A percentile compares a stretch with the other conserved stretches of the same genome.
phyloP scores from a whole-genome alignment of 192 early-diverging fungal species.

The Coemansia sp. region DNA sequence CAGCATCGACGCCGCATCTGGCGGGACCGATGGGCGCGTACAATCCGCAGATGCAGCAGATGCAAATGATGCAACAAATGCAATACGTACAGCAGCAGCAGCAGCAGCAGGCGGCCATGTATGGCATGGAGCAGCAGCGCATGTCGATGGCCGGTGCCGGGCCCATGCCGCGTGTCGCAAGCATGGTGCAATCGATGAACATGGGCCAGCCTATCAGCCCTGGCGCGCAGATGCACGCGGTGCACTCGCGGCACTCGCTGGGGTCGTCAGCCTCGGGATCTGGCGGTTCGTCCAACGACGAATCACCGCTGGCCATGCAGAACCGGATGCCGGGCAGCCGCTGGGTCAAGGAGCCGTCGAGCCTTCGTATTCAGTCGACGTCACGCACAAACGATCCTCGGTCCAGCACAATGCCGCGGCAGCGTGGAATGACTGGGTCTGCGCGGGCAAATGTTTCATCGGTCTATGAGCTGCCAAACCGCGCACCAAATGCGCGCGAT shows the following conservation, averaged over 20 bases:
- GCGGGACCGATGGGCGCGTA: slow-evolving; percentile 27
- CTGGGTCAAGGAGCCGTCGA: slow-evolving; percentile 54
- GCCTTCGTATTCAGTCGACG: slow-evolving; percentile 33
- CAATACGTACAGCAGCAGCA: slow-evolving; percentile 36
- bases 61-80: slow-evolving; percentile 31
- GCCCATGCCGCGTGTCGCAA: slow-evolving; percentile 10
- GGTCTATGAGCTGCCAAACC: slow-evolving; percentile 50
- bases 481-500: slow-evolving; percentile 8
- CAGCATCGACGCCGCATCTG: slow-evolving; percentile 49
- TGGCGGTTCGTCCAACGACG: slow-evolving; percentile 40
- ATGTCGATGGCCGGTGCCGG: slow-evolving; percentile 24
- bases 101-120: slow-evolving; percentile 6
- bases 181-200: neutral
- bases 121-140: slow-evolving; percentile 38
- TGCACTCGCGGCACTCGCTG: slow-evolving; percentile 51
- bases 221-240: slow-evolving; percentile 16
- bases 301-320: slow-evolving; percentile 42
- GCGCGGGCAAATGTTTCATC: slow-evolving; percentile 42
- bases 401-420: slow-evolving; percentile 51
- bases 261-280: slow-evolving; percentile 47
- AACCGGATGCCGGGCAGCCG: slow-evolving; percentile 38
- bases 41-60: slow-evolving; percentile 24
- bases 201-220: slow-evolving; percentile 17
- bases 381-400: slow-evolving; percentile 15
- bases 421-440: slow-evolving; percentile 21